Evolutionary conservation across 2,329 filamentous ascomycete species (phyloP).

Genomic region (Colletotrichum euphorbiae): DNA sequence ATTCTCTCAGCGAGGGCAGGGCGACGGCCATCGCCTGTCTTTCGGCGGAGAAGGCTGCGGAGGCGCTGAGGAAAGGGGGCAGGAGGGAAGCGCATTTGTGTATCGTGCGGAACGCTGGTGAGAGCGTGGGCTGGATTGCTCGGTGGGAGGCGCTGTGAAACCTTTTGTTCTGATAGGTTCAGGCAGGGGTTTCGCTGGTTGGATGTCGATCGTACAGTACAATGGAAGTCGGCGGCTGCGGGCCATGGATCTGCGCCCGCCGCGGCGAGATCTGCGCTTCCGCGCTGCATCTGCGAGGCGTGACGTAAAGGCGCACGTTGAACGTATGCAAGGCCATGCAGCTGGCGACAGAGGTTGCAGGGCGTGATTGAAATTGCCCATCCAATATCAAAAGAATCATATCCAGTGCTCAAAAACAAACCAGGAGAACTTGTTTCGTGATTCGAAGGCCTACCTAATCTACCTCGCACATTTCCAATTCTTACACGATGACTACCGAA

Average conservation of each 20-base stretch:
- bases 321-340: neutral
- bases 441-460: neutral
- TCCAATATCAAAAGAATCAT: neutral
- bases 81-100: slow-evolving; percentile 68
- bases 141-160: slow-evolving; percentile 76
- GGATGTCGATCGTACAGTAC: no score
- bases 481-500: neutral
- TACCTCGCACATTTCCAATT: neutral
- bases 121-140: slow-evolving; percentile 81
- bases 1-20: slow-evolving; percentile 80
- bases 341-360: slow-evolving; percentile 27
- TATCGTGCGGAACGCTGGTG: slow-evolving; percentile 84
- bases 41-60: slow-evolving; percentile 67
- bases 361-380: slow-evolving; percentile 45
- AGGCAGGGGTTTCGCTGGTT: no score
- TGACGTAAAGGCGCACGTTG: neutral
- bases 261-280: slow-evolving; percentile 8
- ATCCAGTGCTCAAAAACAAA: fast-evolving
- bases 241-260: neutral
- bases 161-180: neutral
- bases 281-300: slow-evolving; percentile 2
- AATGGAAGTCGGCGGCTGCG: neutral
- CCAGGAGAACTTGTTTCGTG: neutral
- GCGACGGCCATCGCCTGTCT: slow-evolving; percentile 82
- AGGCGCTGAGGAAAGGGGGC: slow-evolving; percentile 47